Evolutionary conservation across 2,329 filamentous ascomycete species (phyloP), one percentile per base, ranked within the genome.

Genomic region (Xylaria sp.): DNA sequence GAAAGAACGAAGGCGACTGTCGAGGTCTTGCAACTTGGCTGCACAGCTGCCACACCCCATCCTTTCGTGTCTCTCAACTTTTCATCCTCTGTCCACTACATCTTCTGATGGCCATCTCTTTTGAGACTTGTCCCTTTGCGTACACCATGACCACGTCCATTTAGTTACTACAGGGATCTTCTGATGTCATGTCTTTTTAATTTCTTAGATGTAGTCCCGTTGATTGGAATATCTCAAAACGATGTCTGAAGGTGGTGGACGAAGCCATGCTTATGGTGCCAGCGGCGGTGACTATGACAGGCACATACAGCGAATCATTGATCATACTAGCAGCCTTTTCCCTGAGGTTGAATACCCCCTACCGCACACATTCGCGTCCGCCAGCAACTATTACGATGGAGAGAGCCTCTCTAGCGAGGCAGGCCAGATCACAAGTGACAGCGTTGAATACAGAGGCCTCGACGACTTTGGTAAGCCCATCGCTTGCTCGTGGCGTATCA

Each of bases 271-370:
- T 20, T 73, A 76, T 58, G 72, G 71, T 52, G 55, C 71, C 25
- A 67, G 63, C 37, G 61, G 64, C 59, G 44, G 39, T 18, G 68
- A 69, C 10, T 72, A 69, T 39, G 76, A 78, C 61, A 73, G 70
- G 63, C 73, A 77, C 68, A 74, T 76, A 12, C 77, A 78, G 63
- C 77, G 73, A 54, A 78, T 78, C 37, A 76, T 78, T 50, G 69
- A 75, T 9, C 73, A 79, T 70, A 71, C 76, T 12, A 74, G 59
- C 46, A 72, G 66, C 37, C 68, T 76, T 6, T 75, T 76, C 55
- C 70, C 72, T 6, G 65, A 71, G 1, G 63, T 41, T 5, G 32
- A 34, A 32, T 69, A 70, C 48, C 70, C 64, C 20, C 54, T 70
- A 6, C 63, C 74, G 34, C 65, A 64, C 50, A 60, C 57, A 55